Conservation (phyloP, 2,329 filamentous ascomycete species). For the Trematosphaeria pertusa region DNA sequence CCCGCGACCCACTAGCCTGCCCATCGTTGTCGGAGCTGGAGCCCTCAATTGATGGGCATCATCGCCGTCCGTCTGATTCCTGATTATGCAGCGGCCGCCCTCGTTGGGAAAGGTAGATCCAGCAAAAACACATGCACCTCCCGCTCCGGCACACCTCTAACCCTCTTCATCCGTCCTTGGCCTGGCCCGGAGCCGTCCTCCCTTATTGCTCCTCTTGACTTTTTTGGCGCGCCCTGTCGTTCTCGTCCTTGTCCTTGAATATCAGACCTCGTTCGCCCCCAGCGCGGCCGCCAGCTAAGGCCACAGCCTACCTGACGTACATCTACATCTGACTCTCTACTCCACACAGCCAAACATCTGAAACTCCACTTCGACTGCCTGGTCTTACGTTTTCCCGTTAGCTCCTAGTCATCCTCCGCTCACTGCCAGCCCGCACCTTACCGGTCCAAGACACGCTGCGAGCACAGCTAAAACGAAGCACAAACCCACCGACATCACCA, state of each 20-base stretch:
- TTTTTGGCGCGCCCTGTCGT: not conserved
- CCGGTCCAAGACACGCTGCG: constrained; percentile 10
- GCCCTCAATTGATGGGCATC: constrained; percentile 43
- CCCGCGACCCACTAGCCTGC: constrained; percentile 38
- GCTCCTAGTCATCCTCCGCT: constrained; percentile 10
- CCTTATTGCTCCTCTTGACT: constrained; percentile 1
- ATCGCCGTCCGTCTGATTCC: constrained; percentile 41
- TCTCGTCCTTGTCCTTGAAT: constrained; percentile 17
- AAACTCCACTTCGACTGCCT: constrained; percentile 20
- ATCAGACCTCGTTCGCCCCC: constrained; percentile 8
- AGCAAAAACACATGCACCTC: constrained; percentile 30
- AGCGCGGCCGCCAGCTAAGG: constrained; percentile 31
- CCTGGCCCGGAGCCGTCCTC: not conserved
- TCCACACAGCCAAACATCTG: constrained; percentile 10
- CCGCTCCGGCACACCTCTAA: constrained; percentile 27
- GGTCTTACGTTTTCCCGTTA: constrained; percentile 14
- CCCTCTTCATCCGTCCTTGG: constrained; percentile 1
- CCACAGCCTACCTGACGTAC: constrained; percentile 34
- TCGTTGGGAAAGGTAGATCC: constrained; percentile 36
- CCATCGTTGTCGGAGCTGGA: constrained; percentile 38
- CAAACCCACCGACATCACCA: constrained; percentile 14
- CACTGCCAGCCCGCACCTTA: constrained; percentile 13
- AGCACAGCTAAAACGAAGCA: constrained; percentile 13
- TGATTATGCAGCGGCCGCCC: constrained; percentile 40
- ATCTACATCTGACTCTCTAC: constrained; percentile 26